Conservation (phyloP, 2,329 filamentous ascomycete genomes). For the Metarhizium robertsii region DNA sequence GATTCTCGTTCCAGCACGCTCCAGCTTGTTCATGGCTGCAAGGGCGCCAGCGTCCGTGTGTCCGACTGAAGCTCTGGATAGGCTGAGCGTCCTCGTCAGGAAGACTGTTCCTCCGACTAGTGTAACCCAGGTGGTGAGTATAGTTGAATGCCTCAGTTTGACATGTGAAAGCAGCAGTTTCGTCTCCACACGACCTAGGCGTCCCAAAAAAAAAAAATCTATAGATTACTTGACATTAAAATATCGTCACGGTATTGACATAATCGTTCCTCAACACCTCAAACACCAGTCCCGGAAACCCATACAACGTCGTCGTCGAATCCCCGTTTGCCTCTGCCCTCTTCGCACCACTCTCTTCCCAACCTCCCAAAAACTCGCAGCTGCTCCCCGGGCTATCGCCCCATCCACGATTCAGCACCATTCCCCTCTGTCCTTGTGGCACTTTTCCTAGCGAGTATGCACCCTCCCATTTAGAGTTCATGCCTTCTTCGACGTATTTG, state of each 20-base stretch:
- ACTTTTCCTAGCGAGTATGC: conserved; percentile 48
- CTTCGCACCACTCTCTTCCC: conserved; percentile 63
- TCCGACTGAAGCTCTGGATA: too few relatives aligned
- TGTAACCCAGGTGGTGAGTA: too few relatives aligned
- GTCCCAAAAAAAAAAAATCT: too few relatives aligned
- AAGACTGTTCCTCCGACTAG: too few relatives aligned
- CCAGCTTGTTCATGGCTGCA: too few relatives aligned
- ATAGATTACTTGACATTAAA: conserved; percentile 36
- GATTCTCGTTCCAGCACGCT: too few relatives aligned
- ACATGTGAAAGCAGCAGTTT: too few relatives aligned
- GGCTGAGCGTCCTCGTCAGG: too few relatives aligned
- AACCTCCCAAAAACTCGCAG: conserved; percentile 74
- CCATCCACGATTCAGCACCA: conserved; percentile 88
- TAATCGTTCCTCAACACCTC: conserved; percentile 90
- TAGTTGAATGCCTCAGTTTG: too few relatives aligned
- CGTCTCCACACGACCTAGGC: too few relatives aligned
- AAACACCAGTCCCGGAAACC: conserved; percentile 89
- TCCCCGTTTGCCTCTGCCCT: conserved; percentile 46
- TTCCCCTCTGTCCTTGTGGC: conserved; percentile 51
- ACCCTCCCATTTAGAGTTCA: conserved; percentile 62
- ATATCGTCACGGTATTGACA: conserved; percentile 83
- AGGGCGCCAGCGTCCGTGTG: too few relatives aligned
- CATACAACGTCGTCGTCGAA: conserved; percentile 74
- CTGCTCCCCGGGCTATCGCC: conserved; percentile 86
- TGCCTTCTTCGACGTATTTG: conserved; percentile 55